Evolutionary conservation across 768 basidiomycete species (phyloP), one percentile per base, ranked within the genome.

Genomic region (Boletus rex-veris): DNA sequence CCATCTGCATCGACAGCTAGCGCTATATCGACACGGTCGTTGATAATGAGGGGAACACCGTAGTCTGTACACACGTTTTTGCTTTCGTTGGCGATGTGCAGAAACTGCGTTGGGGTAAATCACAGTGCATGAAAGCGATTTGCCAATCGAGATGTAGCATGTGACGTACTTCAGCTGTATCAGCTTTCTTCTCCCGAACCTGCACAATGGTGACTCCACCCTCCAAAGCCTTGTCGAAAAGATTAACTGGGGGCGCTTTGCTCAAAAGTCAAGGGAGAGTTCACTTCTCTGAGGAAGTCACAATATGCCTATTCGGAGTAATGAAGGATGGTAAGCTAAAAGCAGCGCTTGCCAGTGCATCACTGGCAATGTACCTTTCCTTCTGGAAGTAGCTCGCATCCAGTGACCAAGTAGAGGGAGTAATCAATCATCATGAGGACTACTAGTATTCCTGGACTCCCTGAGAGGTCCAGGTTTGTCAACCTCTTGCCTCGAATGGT

Each of bases 171-270:
- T 93, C 89, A 21, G 79, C 79, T 0, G 92, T 95, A 56, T 94
- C 92, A 0, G 79, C 71, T 11, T 81, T 70, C 70, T 98, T 98
- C 71, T 98, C 95, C 36, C 93, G 80, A 16, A 96, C 77, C 70
- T 97, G 95, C 5, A 97, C 91, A 44, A 95, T 64, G 2, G 92
- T 93, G 1, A 96, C 92, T 3, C 93, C 94, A 10, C 94, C 94
- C 64, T 82, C 74, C 15, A 96, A 74, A 3, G 92, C 78, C 91
- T 93, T 55, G 9, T 36, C 12, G 30, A 31, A 45, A n/a, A 31
- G 14, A 21, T 57, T 30, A 58, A 19, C 18, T 7, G 18, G 16
- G 51, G 10, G 18, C 21, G 7, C 3, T 24, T 49, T n/a, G 18
- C 18, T 48, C 33, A 26, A 51, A 48, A 7, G 12, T 33, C 5